These are phyloP conservation scores for Filobasidium floriforme DNA, from an alignment of 768 basidiomycete genomes.

Conservation along the genomic window DNA sequence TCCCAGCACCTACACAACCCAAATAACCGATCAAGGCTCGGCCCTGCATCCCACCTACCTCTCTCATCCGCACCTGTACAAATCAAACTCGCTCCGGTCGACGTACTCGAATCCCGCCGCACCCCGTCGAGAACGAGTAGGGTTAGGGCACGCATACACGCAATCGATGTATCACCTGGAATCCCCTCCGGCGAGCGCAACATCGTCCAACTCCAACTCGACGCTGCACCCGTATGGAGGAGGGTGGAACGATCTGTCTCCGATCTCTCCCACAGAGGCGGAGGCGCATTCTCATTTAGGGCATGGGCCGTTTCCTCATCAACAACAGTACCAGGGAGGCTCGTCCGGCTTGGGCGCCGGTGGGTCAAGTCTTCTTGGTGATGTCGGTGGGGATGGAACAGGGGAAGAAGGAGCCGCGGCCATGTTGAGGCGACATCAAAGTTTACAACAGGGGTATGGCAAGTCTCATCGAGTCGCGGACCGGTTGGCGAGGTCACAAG, in stretches of 20 bases:
- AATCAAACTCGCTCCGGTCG: conserved; percentile 26
- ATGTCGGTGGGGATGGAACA: background rate
- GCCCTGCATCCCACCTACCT: background rate
- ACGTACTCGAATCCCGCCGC: conserved; percentile 20
- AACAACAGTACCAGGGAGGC: background rate
- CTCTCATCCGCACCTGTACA: background rate
- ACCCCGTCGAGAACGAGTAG: background rate
- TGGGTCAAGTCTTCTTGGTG: background rate
- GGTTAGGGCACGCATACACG: conserved; percentile 1
- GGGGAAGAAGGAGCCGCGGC: background rate
- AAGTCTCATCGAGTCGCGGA: conserved; percentile 18
- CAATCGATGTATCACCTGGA: background rate
- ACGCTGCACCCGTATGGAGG: background rate
- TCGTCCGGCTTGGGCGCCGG: background rate
- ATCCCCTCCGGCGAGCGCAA: background rate
- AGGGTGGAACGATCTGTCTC: background rate
- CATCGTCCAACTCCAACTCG: background rate
- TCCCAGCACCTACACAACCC: background rate
- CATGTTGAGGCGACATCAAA: conserved; percentile 18
- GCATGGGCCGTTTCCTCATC: background rate
- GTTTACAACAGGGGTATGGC: conserved; percentile 20
- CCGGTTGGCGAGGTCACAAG: conserved; percentile 21
- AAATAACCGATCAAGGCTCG: background rate
- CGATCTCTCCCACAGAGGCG: background rate
- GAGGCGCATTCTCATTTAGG: background rate